Evolutionary conservation across 305 asterid genomes (phyloP).

Genomic region (Rubia peregrina): DNA sequence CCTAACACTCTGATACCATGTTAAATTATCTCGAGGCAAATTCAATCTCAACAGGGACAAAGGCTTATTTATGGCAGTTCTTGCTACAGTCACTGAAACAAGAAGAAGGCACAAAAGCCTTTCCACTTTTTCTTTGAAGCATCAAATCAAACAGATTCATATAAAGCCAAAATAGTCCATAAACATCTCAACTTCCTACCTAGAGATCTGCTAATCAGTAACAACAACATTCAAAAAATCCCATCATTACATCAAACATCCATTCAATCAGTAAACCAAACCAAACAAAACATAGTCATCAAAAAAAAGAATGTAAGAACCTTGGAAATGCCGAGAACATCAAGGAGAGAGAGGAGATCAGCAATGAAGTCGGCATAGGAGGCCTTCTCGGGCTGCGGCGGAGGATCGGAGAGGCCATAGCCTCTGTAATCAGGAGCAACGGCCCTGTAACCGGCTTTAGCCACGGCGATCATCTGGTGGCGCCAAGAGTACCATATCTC

Average conservation of each 20-base stretch:
- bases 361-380: constrained; percentile 30
- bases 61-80: not conserved
- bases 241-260: not conserved
- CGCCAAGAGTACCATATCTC: constrained; percentile 88
- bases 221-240: not conserved
- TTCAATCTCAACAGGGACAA: too few relatives aligned
- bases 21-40: too few relatives aligned
- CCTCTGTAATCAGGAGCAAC: constrained; percentile 74
- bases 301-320: constrained; percentile 18
- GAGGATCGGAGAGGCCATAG: constrained; percentile 58
- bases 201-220: not conserved
- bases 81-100: not conserved
- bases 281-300: not conserved
- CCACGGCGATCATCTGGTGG: constrained; percentile 60
- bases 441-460: constrained; percentile 57
- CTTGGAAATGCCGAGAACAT: constrained; percentile 47
- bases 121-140: not conserved
- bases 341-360: constrained; percentile 47
- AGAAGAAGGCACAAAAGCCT: not conserved
- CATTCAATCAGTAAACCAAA: not conserved
- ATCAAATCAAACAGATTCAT: not conserved
- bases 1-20: not conserved
- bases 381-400: constrained; percentile 51
- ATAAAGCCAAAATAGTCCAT: not conserved
- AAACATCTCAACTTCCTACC: not conserved